Base-by-base conservation (phyloP, 192 early-diverging fungal species). In the Coemansia sp. region DNA sequence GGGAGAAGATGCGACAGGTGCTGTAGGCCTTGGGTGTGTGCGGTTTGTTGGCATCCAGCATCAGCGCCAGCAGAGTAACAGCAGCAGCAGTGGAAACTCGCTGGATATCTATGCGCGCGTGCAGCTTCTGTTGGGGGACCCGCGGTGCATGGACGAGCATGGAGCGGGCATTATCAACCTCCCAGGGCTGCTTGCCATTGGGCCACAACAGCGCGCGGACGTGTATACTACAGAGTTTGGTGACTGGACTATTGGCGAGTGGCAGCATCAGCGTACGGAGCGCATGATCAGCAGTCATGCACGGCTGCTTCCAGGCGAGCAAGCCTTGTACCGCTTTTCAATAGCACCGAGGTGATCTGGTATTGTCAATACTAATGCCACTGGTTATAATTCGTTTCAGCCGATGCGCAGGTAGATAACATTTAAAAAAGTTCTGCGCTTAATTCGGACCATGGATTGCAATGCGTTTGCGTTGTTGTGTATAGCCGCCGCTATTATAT, bases 241-340 rank as follows among this genome's bases (percentile, higher is more conserved):
- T 40, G 71, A 81, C 52, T 81, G 79, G 79, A n/a, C 71, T 8
- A 63, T 81, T 36, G 57, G 57, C 63, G 57, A n/a, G 57, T 59
- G 57, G 57, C 57, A 59, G 57, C 32, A 8, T 10, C 57, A 19
- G 39, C 57, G 57, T 6, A 3, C 5, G 3, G 39, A 59, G 16
- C 32, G 40, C 6, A 58, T 37, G 32, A 67, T 63, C 10, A 19
- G 62, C 13, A 57, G 51, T 18, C 10, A 9, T 15, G 4, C 72
- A 22, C 42, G 59, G 26, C 61, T 80, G 40, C 26, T 18, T 3
- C 19, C 52, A 5, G 72, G 66, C n/a, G 54, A 71, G 49, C 78
- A 80, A 37, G 41, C 49, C 0, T 67, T 80, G 6, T 71, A 68
- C 54, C 72, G 57, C 7, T 22, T 79, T 48, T 16, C 15, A 58